Percentiles rank a stretch among this genome's conserved stretches.
Conservation (phyloP, 2,329 filamentous ascomycete species). For the Aspergillus fumigatus region DNA sequence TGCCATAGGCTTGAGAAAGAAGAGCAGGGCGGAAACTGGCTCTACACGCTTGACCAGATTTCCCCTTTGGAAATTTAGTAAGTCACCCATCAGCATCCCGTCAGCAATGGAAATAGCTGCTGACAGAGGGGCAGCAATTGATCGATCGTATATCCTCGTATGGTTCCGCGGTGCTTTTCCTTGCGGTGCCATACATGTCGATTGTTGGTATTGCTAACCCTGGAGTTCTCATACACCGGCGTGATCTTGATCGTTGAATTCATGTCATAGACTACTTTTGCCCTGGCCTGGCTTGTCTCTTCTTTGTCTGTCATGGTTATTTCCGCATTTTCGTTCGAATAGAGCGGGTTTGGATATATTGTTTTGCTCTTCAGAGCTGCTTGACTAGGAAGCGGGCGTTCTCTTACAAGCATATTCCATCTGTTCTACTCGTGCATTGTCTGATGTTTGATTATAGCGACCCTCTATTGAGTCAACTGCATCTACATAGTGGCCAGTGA, state of each 20-base stretch:
- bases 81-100: conserved; percentile 13
- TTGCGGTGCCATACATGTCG: neutral
- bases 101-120: neutral
- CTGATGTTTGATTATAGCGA: neutral
- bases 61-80: conserved; percentile 92
- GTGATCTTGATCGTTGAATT: neutral
- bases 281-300: neutral
- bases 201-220: neutral
- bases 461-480: neutral
- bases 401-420: neutral
- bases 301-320: neutral
- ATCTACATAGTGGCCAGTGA: neutral
- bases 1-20: conserved; percentile 67
- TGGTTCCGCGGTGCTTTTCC: neutral
- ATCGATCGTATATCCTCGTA: conserved; percentile 6
- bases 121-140: conserved; percentile 26
- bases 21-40: conserved; percentile 90
- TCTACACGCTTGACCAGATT: conserved; percentile 93
- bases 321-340: neutral
- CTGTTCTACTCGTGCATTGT: neutral
- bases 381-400: conserved; percentile 1
- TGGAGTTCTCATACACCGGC: neutral
- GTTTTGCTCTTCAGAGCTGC: conserved; percentile 4
- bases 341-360: conserved; percentile 1
- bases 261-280: neutral